Evolutionary conservation across 345 rosid genomes (phyloP).

Genomic region (Trapa incisa): DNA sequence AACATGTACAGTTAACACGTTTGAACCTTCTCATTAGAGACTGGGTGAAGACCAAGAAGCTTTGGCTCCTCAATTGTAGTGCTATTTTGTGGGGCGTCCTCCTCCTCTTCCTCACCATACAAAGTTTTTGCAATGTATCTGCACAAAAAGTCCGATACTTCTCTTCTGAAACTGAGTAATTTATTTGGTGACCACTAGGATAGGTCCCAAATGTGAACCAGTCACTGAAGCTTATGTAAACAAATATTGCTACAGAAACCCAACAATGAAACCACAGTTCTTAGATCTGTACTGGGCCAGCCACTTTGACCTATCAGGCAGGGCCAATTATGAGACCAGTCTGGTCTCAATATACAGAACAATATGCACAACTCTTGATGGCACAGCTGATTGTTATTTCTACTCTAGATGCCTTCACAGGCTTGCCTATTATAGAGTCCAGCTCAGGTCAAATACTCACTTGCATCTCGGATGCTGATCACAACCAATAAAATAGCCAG

Average conservation of each 20-base stretch:
- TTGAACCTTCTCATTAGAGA: slow-evolving; percentile 70
- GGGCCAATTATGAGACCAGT: background rate
- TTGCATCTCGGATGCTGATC: slow-evolving; percentile 87
- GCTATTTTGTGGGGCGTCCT: slow-evolving; percentile 32
- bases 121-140: slow-evolving; percentile 83
- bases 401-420: too few relatives aligned
- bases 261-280: background rate
- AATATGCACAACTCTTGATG: background rate
- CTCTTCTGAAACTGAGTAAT: background rate
- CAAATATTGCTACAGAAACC: background rate
- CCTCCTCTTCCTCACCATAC: slow-evolving; percentile 65
- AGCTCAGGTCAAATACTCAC: slow-evolving; percentile 33
- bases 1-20: slow-evolving; percentile 9
- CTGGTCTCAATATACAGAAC: background rate
- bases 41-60: slow-evolving; percentile 67
- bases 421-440: too few relatives aligned
- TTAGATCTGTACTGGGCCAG: background rate
- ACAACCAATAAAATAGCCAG: slow-evolving; percentile 90
- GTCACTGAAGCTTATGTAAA: background rate
- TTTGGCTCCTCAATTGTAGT: slow-evolving; percentile 59
- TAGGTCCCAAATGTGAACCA: background rate
- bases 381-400: too few relatives aligned
- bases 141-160: background rate
- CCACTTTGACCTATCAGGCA: background rate
- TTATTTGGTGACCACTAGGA: background rate